These are phyloP conservation scores for Chrysanthemum seticuspe DNA, from an alignment of 129 eudicot genomes.

Conservation along the genomic window DNA sequence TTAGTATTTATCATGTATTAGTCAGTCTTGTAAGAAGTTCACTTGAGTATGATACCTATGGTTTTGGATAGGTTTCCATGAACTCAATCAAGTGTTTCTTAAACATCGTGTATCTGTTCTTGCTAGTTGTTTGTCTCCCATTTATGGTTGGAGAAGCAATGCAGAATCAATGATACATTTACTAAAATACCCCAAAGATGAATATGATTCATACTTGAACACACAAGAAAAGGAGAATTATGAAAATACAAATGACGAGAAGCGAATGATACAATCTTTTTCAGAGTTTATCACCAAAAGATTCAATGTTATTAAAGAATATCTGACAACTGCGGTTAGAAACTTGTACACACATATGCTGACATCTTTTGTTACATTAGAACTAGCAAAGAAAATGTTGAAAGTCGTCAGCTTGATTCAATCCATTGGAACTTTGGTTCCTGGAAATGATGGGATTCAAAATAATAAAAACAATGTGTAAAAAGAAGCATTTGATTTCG, in stretches of 20 bases:
- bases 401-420: constrained; percentile 26
- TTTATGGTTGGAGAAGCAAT: constrained; percentile 44
- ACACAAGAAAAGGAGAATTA: background rate
- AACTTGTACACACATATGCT: constrained; percentile 64
- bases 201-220: constrained; percentile 30
- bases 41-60: constrained; percentile 41
- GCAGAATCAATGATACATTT: constrained; percentile 40
- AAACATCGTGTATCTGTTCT: constrained; percentile 46
- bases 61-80: constrained; percentile 61
- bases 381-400: constrained; percentile 41
- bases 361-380: constrained; percentile 32
- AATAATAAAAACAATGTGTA: too few species aligned
- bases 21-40: constrained; percentile 30
- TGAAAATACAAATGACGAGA: too few species aligned
- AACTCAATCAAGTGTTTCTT: constrained; percentile 50
- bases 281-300: constrained; percentile 9
- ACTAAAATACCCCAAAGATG: constrained; percentile 45
- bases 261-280: too few species aligned
- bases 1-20: background rate
- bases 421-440: background rate
- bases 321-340: constrained; percentile 29
- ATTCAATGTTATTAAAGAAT: constrained; percentile 24
- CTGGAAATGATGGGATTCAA: constrained; percentile 11
- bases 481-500: too few species aligned
- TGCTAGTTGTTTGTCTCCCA: constrained; percentile 35